phyloP scores from a whole-genome alignment of 257 asterid genomes.

The Solanum pinnatisectum region DNA sequence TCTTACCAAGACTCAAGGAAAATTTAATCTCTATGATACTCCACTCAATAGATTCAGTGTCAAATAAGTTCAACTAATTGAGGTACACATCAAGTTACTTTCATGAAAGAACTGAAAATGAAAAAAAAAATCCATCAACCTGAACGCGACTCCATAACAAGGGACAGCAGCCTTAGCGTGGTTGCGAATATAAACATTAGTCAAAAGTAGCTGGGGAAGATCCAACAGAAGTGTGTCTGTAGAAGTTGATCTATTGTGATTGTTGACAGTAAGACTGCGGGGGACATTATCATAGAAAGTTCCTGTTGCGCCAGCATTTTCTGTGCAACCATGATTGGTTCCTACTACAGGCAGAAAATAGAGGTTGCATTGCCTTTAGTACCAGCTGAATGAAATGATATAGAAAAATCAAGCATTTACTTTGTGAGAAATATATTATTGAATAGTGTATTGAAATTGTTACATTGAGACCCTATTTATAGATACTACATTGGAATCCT shows the following conservation, averaged over 20 bases:
- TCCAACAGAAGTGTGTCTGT: constrained; percentile 88
- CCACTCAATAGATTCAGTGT: background rate
- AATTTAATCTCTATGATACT: background rate
- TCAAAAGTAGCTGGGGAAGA: constrained; percentile 81
- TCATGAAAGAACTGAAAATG: background rate
- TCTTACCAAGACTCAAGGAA: background rate
- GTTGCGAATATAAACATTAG: constrained; percentile 73
- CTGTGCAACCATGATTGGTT: too few relatives aligned
- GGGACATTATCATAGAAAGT: constrained; percentile 88
- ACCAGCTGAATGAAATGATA: background rate
- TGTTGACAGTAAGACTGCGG: constrained; percentile 86
- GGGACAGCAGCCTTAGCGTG: constrained; percentile 84
- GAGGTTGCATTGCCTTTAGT: constrained; percentile 12
- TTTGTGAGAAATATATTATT: too few relatives aligned
- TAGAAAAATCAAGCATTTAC: background rate
- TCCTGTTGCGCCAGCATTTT: constrained; percentile 97
- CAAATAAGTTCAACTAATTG: background rate
- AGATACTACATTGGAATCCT: too few relatives aligned
- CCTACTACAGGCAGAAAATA: constrained; percentile 26
- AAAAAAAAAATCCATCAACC: constrained; percentile 30
- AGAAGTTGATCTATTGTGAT: constrained; percentile 60
- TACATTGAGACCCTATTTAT: too few relatives aligned
- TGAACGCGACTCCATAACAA: constrained; percentile 99
- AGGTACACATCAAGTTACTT: background rate
- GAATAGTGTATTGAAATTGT: too few relatives aligned